phyloP scores from a whole-genome alignment of 768 basidiomycete species.

The Leccinellum rugosiceps region DNA sequence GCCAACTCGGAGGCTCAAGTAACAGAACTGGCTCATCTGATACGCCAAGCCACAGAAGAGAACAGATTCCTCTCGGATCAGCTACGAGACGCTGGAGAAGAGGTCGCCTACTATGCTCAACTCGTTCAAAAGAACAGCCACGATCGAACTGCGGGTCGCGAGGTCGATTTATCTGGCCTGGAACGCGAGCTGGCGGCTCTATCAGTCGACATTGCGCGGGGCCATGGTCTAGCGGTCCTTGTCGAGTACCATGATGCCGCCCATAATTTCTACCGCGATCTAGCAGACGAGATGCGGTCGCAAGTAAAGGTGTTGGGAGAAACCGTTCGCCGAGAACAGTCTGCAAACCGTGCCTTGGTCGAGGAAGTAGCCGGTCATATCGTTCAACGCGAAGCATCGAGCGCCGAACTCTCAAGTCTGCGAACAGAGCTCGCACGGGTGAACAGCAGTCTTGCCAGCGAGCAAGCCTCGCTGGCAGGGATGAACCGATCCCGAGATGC shows the following conservation, averaged over 20 bases:
- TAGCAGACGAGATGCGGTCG: constrained; percentile 33
- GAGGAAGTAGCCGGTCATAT: constrained; percentile 41
- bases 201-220: constrained; percentile 17
- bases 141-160: background rate
- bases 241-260: constrained; percentile 21
- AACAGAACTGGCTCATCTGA: constrained; percentile 56
- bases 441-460: constrained; percentile 18
- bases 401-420: constrained; percentile 38
- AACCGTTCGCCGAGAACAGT: constrained; percentile 12
- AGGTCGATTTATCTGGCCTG: constrained; percentile 6
- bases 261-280: constrained; percentile 37
- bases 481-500: constrained; percentile 18
- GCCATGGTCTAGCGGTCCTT: constrained; percentile 6
- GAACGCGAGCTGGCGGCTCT: constrained; percentile 18
- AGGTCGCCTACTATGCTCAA: constrained; percentile 12
- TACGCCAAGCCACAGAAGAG: constrained; percentile 55
- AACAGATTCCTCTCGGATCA: constrained; percentile 40
- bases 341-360: constrained; percentile 18
- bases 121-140: constrained; percentile 7
- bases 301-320: constrained; percentile 10
- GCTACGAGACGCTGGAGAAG: constrained; percentile 18
- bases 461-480: constrained; percentile 20
- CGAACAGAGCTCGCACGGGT: constrained; percentile 35
- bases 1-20: constrained; percentile 68
- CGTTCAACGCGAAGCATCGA: constrained; percentile 41